These are phyloP conservation scores for Garcia nutans DNA, from an alignment of 345 rosid genomes.

Conservation along the genomic window DNA sequence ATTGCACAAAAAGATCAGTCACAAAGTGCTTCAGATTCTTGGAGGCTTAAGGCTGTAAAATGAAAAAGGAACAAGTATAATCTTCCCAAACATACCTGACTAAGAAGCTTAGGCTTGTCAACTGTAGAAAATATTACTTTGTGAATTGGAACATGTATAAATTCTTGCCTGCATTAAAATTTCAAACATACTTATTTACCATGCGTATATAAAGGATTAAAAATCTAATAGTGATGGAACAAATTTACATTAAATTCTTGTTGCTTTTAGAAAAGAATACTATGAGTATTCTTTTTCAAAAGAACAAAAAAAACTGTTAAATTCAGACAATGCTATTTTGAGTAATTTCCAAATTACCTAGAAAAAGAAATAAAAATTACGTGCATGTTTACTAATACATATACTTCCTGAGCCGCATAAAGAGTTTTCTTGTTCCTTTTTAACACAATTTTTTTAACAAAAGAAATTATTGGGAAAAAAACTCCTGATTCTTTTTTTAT, in stretches of 20 bases:
- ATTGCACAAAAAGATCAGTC: background rate
- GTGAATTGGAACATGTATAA: conserved; percentile 40
- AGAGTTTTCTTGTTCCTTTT: background rate
- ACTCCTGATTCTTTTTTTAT: background rate
- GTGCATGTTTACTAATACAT: background rate
- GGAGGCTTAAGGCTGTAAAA: background rate
- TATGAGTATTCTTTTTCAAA: background rate
- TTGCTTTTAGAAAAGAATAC: too few relatives aligned
- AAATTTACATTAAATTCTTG: background rate
- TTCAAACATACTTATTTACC: conserved; percentile 14
- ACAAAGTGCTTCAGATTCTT: background rate
- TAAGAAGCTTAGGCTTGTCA: conserved; percentile 76
- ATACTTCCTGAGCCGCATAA: background rate
- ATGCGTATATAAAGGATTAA: background rate
- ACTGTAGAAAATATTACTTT: conserved; percentile 70
- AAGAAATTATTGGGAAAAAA: background rate
- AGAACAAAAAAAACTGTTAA: background rate
- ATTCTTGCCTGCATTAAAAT: conserved; percentile 49
- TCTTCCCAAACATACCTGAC: conserved; percentile 48
- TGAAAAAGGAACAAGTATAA: background rate
- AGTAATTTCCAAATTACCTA: too few relatives aligned
- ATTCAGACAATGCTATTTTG: background rate
- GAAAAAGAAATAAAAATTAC: background rate
- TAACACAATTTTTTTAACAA: background rate
- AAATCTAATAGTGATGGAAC: conserved; percentile 7